Evolutionary conservation across 1,139 yeast genomes (phyloP).

Genomic region (Pichia kudriavzevii): DNA sequence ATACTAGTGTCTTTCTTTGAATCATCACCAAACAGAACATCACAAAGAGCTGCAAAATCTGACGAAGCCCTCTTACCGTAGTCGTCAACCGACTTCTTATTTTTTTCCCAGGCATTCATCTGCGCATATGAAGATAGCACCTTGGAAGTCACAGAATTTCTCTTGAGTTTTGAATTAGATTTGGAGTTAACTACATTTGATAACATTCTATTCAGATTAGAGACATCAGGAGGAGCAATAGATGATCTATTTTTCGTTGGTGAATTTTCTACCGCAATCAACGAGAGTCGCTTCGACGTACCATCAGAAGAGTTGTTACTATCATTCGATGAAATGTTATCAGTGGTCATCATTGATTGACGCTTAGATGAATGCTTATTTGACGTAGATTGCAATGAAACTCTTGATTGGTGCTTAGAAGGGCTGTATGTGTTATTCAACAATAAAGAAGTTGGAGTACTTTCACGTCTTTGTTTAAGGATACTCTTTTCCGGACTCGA

Average conservation of each 20-base stretch:
- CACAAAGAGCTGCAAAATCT: conserved; percentile 70
- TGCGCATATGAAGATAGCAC: conserved; percentile 65
- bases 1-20: conserved; percentile 15
- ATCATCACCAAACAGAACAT: conserved; percentile 52
- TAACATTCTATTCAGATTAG: conserved; percentile 6
- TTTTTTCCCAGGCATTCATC: conserved; percentile 44
- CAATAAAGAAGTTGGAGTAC: background rate
- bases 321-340: no score
- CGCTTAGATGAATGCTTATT: conserved; percentile 1
- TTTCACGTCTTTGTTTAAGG: conserved; percentile 3
- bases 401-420: background rate
- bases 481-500: conserved; percentile 6
- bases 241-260: conserved; percentile 14
- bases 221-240: conserved; percentile 4
- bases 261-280: conserved; percentile 6
- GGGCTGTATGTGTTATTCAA: background rate
- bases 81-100: conserved; percentile 64
- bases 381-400: background rate
- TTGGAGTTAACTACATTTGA: background rate
- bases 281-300: no score
- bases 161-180: conserved; percentile 37
- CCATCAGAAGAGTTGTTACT: no score
- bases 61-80: conserved; percentile 72
- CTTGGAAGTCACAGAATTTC: conserved; percentile 66
- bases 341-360: no score